These are phyloP conservation scores for Chytridiales sp. DNA, from an alignment of 371 early-diverging fungal species.

Conservation along the genomic window DNA sequence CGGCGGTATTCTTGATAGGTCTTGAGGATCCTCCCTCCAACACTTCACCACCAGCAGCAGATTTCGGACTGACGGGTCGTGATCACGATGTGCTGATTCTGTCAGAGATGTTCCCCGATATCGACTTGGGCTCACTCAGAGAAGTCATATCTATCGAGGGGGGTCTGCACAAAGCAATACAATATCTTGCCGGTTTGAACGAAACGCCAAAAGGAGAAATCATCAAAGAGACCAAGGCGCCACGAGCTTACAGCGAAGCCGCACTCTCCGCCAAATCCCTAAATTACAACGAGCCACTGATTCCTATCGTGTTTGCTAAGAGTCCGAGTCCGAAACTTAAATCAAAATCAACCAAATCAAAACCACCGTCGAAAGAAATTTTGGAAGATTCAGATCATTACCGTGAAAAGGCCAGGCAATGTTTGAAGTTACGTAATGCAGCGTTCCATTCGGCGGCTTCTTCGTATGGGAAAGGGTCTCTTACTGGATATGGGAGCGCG, in stretches of 20 bases:
- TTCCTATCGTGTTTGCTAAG: too few species aligned
- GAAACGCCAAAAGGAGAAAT: background rate
- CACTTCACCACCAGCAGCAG: too few species aligned
- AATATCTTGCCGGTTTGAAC: conserved; percentile 14
- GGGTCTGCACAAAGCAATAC: conserved; percentile 27
- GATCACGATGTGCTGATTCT: conserved; percentile 21
- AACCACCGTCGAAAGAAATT: background rate
- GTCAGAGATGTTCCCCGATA: conserved; percentile 21
- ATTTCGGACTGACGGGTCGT: background rate
- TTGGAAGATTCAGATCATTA: conserved; percentile 23
- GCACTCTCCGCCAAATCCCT: background rate
- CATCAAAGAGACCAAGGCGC: background rate
- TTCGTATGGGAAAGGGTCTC: conserved; percentile 14
- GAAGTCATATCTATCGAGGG: conserved; percentile 16
- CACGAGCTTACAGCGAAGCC: background rate
- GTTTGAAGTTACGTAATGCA: conserved; percentile 9
- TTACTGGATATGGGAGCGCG: conserved; percentile 28
- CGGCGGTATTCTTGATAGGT: conserved; percentile 1
- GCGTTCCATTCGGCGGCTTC: conserved; percentile 24
- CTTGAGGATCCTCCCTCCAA: background rate
- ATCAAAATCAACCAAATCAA: background rate
- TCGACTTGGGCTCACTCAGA: background rate
- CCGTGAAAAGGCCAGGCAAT: conserved; percentile 13
- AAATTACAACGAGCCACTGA: background rate
- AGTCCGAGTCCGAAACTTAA: background rate